Percentiles rank a stretch among this genome's conserved stretches.
Conservation (phyloP, 2,329 filamentous ascomycete genomes). For the Aureobasidium sp. region DNA sequence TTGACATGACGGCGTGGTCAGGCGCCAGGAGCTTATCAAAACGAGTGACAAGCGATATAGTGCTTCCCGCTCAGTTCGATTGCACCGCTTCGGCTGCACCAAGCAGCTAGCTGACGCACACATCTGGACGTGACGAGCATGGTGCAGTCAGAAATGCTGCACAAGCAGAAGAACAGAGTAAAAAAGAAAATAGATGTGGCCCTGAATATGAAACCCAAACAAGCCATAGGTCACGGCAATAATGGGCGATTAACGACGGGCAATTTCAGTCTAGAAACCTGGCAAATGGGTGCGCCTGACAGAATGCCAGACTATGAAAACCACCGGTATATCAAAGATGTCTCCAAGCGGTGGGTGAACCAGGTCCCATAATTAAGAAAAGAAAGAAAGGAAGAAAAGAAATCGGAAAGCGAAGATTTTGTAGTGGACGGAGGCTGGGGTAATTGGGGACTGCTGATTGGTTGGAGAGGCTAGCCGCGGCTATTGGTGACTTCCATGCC, state of each 20-base stretch:
- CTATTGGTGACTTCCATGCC: neutral
- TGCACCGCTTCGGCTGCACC: too few species aligned
- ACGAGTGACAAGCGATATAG: too few species aligned
- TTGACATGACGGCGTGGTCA: too few species aligned
- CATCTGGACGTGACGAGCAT: neutral
- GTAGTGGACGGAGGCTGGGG: neutral
- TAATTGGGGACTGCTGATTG: too few species aligned
- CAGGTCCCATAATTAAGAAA: slow-evolving; percentile 23
- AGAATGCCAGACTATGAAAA: slow-evolving; percentile 18
- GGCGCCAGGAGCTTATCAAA: too few species aligned
- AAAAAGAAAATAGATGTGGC: slow-evolving; percentile 29
- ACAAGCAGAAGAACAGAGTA: too few species aligned
- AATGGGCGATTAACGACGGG: slow-evolving; percentile 47
- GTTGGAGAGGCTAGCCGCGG: neutral
- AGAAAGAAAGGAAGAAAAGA: slow-evolving; percentile 15
- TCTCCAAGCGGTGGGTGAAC: slow-evolving; percentile 23
- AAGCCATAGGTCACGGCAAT: slow-evolving; percentile 28
- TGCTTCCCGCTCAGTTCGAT: too few species aligned
- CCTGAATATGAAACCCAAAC: slow-evolving; percentile 46
- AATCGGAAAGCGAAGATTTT: neutral
- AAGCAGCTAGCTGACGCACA: neutral
- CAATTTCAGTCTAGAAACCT: slow-evolving; percentile 36
- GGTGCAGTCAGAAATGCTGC: too few species aligned
- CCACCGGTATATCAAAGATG: slow-evolving; percentile 17
- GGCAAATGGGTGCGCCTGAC: slow-evolving; percentile 11